Evolutionary conservation across 441 rosid genomes (phyloP).

Genomic region (Sinapis alba): DNA sequence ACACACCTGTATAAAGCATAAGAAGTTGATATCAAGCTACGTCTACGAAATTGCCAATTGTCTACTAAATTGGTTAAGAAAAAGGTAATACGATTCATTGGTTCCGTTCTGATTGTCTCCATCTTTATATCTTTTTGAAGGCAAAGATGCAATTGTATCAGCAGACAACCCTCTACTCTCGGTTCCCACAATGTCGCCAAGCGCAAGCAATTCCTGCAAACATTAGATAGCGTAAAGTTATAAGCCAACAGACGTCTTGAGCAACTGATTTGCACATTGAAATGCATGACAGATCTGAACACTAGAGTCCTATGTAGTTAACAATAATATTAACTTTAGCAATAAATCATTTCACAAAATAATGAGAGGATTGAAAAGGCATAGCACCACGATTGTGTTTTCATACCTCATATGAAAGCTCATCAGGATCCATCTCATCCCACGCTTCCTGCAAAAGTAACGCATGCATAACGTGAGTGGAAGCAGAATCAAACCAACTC

Average conservation of each 20-base stretch:
- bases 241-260: not conserved
- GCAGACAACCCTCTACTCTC: conserved; percentile 95
- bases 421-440: conserved; percentile 96
- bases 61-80: conserved; percentile 7
- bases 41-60: conserved; percentile 2
- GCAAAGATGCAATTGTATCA: conserved; percentile 76
- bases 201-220: conserved; percentile 81
- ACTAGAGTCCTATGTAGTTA: conserved; percentile 2
- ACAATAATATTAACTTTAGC: not conserved
- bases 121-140: conserved; percentile 65
- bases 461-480: conserved; percentile 8
- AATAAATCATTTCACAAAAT: not conserved
- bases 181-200: conserved; percentile 85
- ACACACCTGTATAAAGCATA: conserved; percentile 70
- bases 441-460: conserved; percentile 66
- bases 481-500: conserved; percentile 22
- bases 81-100: conserved; percentile 75
- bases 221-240: not conserved
- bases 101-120: conserved; percentile 81
- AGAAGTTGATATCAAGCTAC: conserved; percentile 7
- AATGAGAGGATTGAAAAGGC: not conserved
- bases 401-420: conserved; percentile 86
- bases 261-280: not conserved
- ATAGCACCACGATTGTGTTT: not conserved
- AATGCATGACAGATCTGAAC: not conserved